Evolutionary conservation across 169 alveolate genomes (phyloP), one percentile per base, ranked within the genome.

Genomic region (Plasmodium gaboni): DNA sequence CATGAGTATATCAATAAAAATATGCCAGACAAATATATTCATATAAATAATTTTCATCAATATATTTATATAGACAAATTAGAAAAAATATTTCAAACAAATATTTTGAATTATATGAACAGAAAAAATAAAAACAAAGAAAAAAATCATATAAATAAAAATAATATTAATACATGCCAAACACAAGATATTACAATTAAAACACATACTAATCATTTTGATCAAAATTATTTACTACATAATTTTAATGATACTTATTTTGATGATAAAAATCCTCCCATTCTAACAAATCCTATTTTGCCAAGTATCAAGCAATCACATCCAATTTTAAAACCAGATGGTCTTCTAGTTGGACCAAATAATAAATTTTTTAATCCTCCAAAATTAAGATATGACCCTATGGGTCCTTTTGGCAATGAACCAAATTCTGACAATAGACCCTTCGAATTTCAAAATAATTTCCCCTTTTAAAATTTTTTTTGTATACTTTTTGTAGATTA

Each of bases 391-490:
- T 94, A 94, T 67, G 96, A 94, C 55, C 86, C 92, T 42, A 94
- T 94, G 8, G 96, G 96, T 0, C 96, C 96, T 4, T 94, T 92
- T 50, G 96, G 96, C 12, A 63, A 48, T 26, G 96, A 94, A 22
- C 95, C 95, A 5, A 93, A 94, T 68, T 88, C 95, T n/a, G 94
- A 92, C 74, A 87, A 87, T 26, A 63, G 69, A 19, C 93, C 92
- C 9, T 70, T 70, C 57, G 87, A 70, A 51, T 69, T 69, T 61
- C 67, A 46, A 22, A 57, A 86, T 65, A 86, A 71, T 69, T 86
- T 86, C 17, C 87, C 74, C 57, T 86, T 86, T 44, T 86, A 70
- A 64, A 57, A 46, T 69, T 69, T 28, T 22, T 63, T 38, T 15
- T 51, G 24, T 51, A 10, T 28, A 28, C 42, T 0, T 28, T 28